These are phyloP conservation scores for Vigna angularis DNA, from an alignment of 306 rosid species.

Conservation along the genomic window DNA sequence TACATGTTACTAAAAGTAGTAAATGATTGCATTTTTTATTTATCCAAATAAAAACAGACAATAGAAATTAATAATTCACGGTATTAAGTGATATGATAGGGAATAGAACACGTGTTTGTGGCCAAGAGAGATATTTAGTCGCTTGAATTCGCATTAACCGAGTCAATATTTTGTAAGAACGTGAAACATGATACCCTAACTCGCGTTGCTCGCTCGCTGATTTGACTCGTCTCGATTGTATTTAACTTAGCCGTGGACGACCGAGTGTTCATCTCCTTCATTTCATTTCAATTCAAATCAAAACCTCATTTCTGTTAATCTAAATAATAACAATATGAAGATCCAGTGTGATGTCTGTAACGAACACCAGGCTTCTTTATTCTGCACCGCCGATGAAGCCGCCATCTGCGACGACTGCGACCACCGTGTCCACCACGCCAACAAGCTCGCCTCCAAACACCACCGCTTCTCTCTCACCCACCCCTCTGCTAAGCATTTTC, in stretches of 20 bases:
- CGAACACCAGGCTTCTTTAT: conserved; percentile 68
- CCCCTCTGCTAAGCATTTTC: conserved; percentile 52
- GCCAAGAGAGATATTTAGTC: neutral
- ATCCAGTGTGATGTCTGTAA: conserved; percentile 90
- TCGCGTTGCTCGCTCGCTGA: neutral
- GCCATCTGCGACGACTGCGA: conserved; percentile 82
- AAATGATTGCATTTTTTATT: no score
- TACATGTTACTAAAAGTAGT: no score
- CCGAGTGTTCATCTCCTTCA: neutral
- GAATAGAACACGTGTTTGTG: no score
- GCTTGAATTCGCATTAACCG: neutral
- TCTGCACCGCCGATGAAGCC: conserved; percentile 97
- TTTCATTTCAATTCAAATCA: neutral
- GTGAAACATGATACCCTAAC: conserved; percentile 19
- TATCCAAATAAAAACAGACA: no score
- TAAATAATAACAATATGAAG: conserved; percentile 59
- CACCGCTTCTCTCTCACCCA: conserved; percentile 77
- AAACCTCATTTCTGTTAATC: neutral
- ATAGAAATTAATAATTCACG: no score
- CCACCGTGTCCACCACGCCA: conserved; percentile 93
- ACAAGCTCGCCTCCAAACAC: conserved; percentile 92
- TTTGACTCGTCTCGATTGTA: neutral
- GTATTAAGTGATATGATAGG: no score
- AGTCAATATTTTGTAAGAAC: neutral
- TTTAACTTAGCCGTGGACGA: neutral